Base-by-base conservation (phyloP, 768 basidiomycete genomes). In the Mrakia frigida region DNA sequence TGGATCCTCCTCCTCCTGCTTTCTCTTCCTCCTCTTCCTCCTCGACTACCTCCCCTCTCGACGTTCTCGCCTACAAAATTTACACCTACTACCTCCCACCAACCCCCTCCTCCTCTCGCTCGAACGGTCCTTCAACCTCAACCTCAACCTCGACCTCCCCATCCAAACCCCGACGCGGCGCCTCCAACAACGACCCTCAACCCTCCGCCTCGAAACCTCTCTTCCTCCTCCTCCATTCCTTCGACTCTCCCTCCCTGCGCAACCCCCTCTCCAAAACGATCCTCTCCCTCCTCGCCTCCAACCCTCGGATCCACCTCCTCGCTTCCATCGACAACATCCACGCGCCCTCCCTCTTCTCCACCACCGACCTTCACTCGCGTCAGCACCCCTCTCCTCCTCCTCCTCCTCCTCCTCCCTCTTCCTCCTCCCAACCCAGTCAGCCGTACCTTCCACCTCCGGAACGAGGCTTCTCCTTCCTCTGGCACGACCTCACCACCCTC, bases 401-500 rank as follows among this genome's bases (percentile, higher is more conserved):
- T 63, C 61, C 35, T 37, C 35, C 39, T 39, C 65, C 13, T 25
- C 33, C 39, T 14, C 3, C 33, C 10, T 2, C 5, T 6, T 11
- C 28, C 59, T 31, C 11, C 31, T 61, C 31, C 63, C 13, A 28
- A 18, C 5, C 33, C 39, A 2, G 1, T 6, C 18, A 18, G 25
- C 11, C 37, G 21, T 35, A 41, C 35, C 39, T 68, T 25, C 65
- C 65, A 25, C 65, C 65, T 7, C 9, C 79, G 13, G 46, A 73
- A 18, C 70, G 81, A 67, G 82, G 82, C 1, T 84, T 83, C 81
- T 81, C 82, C 72, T 84, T 81, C 81, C 74, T 82, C 16, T 83
- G 92, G 89, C 93, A 98, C 83, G 93, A 96, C 83, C 83, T 93
- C 33, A 93, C 94, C 5, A 97, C 96, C 2, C 90, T 94, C 79